Percentiles rank a stretch among this genome's conserved stretches.
These are phyloP conservation scores for Tulasnella calospora DNA, from an alignment of 768 basidiomycete species.

Conservation along the genomic window DNA sequence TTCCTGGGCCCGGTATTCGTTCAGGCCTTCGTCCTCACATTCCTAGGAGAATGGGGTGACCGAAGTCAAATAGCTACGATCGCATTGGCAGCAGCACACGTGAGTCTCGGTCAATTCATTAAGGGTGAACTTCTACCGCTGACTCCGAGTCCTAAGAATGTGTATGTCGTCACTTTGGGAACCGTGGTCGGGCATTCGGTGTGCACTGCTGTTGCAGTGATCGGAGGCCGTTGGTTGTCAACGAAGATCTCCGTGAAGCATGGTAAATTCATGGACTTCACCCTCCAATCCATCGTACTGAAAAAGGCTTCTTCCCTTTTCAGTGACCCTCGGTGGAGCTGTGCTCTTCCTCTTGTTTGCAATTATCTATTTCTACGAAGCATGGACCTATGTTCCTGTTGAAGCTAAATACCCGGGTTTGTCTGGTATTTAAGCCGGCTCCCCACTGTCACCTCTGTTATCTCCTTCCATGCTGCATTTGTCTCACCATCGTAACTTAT, in stretches of 20 bases:
- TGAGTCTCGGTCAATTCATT: conserved; percentile 39
- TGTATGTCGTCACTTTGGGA: conserved; percentile 84
- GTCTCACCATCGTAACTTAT: background rate
- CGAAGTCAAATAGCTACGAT: conserved; percentile 96
- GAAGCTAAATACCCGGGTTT: background rate
- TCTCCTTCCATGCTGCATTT: background rate
- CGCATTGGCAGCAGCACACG: conserved; percentile 90
- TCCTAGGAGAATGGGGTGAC: conserved; percentile 99
- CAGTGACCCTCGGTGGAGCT: conserved; percentile 81
- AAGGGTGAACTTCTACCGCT: background rate
- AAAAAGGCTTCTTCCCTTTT: background rate
- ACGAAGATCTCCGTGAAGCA: conserved; percentile 95
- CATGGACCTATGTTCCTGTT: conserved; percentile 34
- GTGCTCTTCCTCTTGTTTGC: conserved; percentile 79
- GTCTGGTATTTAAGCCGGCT: background rate
- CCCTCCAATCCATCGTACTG: background rate
- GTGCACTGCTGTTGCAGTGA: conserved; percentile 84
- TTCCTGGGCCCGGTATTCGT: conserved; percentile 90
- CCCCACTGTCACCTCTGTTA: background rate
- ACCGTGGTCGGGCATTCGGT: conserved; percentile 83
- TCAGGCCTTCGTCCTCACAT: conserved; percentile 90
- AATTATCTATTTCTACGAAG: conserved; percentile 68
- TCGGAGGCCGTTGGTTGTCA: conserved; percentile 89
- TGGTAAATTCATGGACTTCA: conserved; percentile 48
- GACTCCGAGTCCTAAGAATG: conserved; percentile 54